These are phyloP conservation scores for Wickerhamomyces sp. DNA, from an alignment of 1,139 yeast species.

Conservation along the genomic window DNA sequence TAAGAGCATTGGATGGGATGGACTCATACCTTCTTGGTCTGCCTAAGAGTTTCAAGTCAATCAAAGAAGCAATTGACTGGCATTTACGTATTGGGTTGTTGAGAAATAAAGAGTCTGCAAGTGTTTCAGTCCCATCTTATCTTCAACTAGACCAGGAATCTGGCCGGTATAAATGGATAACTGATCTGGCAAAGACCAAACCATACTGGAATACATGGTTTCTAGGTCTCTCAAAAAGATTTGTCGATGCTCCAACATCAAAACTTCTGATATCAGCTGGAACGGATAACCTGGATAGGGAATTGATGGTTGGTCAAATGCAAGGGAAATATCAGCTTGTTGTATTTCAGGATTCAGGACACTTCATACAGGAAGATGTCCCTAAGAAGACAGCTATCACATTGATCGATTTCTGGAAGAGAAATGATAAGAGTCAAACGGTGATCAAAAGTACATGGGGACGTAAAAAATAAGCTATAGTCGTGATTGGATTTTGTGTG, in stretches of 20 bases:
- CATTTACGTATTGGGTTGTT: conserved; percentile 54
- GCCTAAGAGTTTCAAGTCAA: conserved; percentile 52
- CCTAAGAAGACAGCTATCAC: conserved; percentile 63
- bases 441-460: conserved; percentile 37
- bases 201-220: conserved; percentile 86
- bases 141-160: conserved; percentile 26
- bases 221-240: conserved; percentile 56
- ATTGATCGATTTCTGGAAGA: conserved; percentile 48
- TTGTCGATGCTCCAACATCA: conserved; percentile 52
- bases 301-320: conserved; percentile 92
- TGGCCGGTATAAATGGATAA: conserved; percentile 49
- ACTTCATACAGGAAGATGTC: conserved; percentile 87
- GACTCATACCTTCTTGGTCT: conserved; percentile 53
- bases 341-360: conserved; percentile 81
- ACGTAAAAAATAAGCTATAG: conserved; percentile 5
- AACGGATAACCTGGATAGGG: conserved; percentile 81
- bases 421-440: conserved; percentile 37
- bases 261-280: conserved; percentile 83
- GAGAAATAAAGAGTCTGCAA: conserved; percentile 57
- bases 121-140: conserved; percentile 71
- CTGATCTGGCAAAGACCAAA: conserved; percentile 55
- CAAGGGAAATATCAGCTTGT: conserved; percentile 90
- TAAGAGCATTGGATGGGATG: conserved; percentile 64
- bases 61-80: conserved; percentile 75
- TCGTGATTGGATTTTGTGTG: no score